These are phyloP conservation scores for Aspergillus quadrilineatus DNA, from an alignment of 2,329 filamentous ascomycete species.

Conservation along the genomic window DNA sequence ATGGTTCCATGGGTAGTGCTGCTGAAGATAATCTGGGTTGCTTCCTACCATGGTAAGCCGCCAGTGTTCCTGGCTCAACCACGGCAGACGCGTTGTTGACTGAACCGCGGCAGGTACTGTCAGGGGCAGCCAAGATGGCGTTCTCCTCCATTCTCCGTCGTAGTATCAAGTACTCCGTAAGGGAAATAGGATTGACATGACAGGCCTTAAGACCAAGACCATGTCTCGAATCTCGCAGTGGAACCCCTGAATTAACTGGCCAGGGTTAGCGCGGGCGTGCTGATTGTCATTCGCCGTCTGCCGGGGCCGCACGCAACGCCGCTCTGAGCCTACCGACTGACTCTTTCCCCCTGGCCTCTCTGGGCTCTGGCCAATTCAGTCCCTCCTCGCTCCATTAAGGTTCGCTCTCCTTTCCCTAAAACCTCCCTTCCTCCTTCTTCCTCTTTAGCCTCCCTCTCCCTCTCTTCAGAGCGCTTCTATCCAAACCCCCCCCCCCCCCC, in stretches of 20 bases:
- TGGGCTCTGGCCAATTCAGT: slow-evolving; percentile 18
- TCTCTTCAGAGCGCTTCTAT: slow-evolving; percentile 22
- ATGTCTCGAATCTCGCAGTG: slow-evolving; percentile 18
- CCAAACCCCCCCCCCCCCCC: slow-evolving; percentile 13
- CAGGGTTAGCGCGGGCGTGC: slow-evolving; percentile 5
- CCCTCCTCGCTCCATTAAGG: slow-evolving; percentile 8
- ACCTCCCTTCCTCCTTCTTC: slow-evolving; percentile 22
- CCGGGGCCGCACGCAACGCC: slow-evolving; percentile 9
- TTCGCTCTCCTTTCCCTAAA: slow-evolving; percentile 11
- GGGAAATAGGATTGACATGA: background rate
- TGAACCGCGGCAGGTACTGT: background rate
- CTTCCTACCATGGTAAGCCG: background rate
- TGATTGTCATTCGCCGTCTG: slow-evolving; percentile 6
- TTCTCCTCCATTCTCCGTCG: background rate
- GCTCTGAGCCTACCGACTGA: slow-evolving; percentile 10
- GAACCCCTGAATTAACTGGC: slow-evolving; percentile 11
- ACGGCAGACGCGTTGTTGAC: background rate
- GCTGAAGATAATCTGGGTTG: slow-evolving; percentile 2
- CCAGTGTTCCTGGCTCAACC: background rate
- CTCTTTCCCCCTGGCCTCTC: slow-evolving; percentile 8
- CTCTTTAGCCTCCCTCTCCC: slow-evolving; percentile 25
- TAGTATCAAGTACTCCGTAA: background rate
- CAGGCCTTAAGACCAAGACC: background rate
- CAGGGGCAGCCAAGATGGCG: background rate
- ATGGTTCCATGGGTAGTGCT: slow-evolving; percentile 2